Evolutionary conservation across 2,329 filamentous ascomycete genomes (phyloP), one percentile per base, ranked within the genome.

Genomic region (Beauveria australis): DNA sequence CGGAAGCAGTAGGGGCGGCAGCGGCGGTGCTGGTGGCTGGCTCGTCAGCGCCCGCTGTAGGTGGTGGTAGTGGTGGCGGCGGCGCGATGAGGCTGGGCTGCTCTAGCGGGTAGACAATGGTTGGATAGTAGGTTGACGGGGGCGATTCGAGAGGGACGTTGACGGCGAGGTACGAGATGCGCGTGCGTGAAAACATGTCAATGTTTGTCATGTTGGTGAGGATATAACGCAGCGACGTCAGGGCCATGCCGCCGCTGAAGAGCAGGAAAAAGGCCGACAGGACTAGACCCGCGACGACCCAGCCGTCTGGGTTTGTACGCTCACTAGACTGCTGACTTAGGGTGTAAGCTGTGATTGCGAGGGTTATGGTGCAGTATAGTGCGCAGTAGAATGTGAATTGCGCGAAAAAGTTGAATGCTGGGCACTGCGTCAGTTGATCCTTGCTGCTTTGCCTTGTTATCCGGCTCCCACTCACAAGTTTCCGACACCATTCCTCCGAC

Each of bases 401-500:
- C 12, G 92, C 78, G 69, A 99, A 97, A 74, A 91, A 97, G 68
- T 97, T 97, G 77, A 93, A 92, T 2, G 88, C 82, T 85, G 61
- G 7, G 26, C 22, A 1, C n/a, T 4, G 5, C n/a, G 56, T 61
- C 26, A 53, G 24, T 24, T 1, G 1, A 43, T 2, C 37, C 12
- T 2, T 37, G 33, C 14, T 26, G 5, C 10, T 33, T 33, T 33
- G 30, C 10, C 30, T 24, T 16, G n/a, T 26, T 41, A 37, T 64
- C 53, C 63, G 54, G 46, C 28, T 46, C 61, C 49, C 46, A 73
- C 82, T 71, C 68, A 85, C 82, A 85, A 1, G 85, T 92, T 71
- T 97, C 92, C 0, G 86, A 89, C 10, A 99, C 87, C 65, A 96
- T 89, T 24, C 93, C 94, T 4, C 93, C 93, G n/a, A 96, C 92